Base-by-base conservation (phyloP, 768 basidiomycete species). In the Suillus luteus region DNA sequence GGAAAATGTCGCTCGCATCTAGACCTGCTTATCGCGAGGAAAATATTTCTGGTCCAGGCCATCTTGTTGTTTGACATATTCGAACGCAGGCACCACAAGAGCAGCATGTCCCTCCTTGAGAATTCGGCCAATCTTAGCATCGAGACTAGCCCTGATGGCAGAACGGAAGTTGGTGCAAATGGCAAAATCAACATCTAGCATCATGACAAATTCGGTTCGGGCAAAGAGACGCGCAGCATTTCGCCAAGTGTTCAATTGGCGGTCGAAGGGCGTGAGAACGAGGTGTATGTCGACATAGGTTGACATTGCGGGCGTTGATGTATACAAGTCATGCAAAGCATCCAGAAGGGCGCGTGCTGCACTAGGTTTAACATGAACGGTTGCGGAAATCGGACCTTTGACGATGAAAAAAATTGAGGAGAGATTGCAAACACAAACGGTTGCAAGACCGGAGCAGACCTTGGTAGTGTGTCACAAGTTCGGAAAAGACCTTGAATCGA, bases 171-270 rank as follows among this genome's bases (percentile, higher is more conserved):
- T 86, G 55, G 94, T 94, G 73, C 93, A 94, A 14, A 91, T 75
- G 33, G 84, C 89, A 73, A 96, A 95, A 73, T 95, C 93, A 65
- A 95, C 89, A 72, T 96, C 95, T 59, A 95, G 86, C 88, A 95
- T 91, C 87, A 95, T 91, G 63, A 95, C 85, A 68, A 86, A 92
- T 66, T 90, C 85, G 9, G 94, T 94, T 15, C 92, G 84, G 5
- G 93, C 89, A 69, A 93, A 92, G 59, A 93, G 79, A 48, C 94
- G 86, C 3, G 93, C 94, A 49, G 88, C 84, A 73, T 95, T 95
- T 40, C 94, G 83, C 91, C 93, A 95, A 27, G 91, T 87, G 75
- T 96, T 96, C 81, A 96, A 89, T 72, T 94, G 91, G 6, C 93
- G 85, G 65, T 89, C 88, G 66, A 90, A 91, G 3, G 85, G 82